Base-by-base conservation (phyloP, 1,284 basidiomycete species). In the Ceratobasidium sp. region DNA sequence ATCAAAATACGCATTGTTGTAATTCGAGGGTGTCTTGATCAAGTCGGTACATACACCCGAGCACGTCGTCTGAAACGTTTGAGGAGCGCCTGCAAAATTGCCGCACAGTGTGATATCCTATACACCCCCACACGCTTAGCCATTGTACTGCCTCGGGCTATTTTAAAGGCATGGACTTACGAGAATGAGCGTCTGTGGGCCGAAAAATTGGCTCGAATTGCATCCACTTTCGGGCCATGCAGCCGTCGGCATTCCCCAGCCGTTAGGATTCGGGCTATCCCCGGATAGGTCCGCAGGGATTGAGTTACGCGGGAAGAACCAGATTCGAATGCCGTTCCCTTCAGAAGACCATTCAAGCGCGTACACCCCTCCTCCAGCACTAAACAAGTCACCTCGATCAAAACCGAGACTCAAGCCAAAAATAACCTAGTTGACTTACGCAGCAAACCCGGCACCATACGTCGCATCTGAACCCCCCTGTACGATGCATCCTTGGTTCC, bases 21-120 rank as follows among this genome's bases (percentile, higher is more conserved):
- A 81, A 44, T 80, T 81, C 23, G 73, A 42, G 1, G 80, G 80
- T 2, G 48, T 67, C 70, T 78, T 68, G 59, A 81, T 65, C 23
- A 81, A 66, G 46, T 81, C 80, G 12, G 71, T 71, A 62, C 80
- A 81, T 13, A 59, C 71, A 13, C 80, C 80, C n/a, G 78, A 73
- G 67, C 80, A 81, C 15, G 79, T 68, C 12, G 61, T 48, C 38
- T 79, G 50, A 68, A 81, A 81, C 10, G 80, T 78, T 28, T 42
- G 23, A 1, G 81, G 17, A 15, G 57, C 68, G 7, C 80, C 80
- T 3, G 81, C 81, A 54, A 78, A 81, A 70, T 80, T 78, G 12
- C 81, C 81, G 52, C 81, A 81, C 40, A 81, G 73, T 44, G 79
- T 80, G 38, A 80, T 81, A 33, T 81, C 81, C 80, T 81, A 50